Percentiles rank a stretch among this genome's conserved stretches.
Conservation (phyloP, 768 basidiomycete species). For the Imleria badia region DNA sequence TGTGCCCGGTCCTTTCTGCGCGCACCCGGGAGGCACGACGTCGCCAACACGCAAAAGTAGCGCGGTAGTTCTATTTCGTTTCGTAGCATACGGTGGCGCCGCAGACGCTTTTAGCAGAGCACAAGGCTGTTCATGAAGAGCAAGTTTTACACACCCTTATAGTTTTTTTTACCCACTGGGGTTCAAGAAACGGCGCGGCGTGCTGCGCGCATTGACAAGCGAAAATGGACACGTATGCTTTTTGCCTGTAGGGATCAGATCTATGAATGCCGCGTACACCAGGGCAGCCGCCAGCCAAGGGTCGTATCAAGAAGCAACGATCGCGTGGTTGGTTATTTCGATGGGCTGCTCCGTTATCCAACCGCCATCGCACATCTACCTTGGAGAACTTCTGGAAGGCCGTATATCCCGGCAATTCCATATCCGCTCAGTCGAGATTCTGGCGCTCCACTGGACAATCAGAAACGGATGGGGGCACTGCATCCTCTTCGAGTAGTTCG, state of each 20-base stretch:
- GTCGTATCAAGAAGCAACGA: slow-evolving; percentile 8
- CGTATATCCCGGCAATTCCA: slow-evolving; percentile 29
- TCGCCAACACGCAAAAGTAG: slow-evolving; percentile 13
- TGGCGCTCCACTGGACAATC: slow-evolving; percentile 20
- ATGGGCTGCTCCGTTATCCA: slow-evolving; percentile 14
- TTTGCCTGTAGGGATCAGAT: slow-evolving; percentile 15
- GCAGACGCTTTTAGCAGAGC: slow-evolving; percentile 4
- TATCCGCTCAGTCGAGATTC: slow-evolving; percentile 35
- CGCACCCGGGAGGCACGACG: slow-evolving; percentile 5
- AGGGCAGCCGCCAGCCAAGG: slow-evolving; percentile 11
- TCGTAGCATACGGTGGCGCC: slow-evolving; percentile 10
- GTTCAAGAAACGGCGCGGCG: slow-evolving; percentile 12
- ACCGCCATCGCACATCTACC: slow-evolving; percentile 18
- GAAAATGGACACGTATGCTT: slow-evolving; percentile 13
- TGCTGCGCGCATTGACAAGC: slow-evolving; percentile 17
- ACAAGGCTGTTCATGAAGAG: slow-evolving; percentile 6
- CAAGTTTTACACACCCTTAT: slow-evolving; percentile 13
- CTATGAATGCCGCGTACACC: slow-evolving; percentile 24
- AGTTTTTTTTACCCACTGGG: neutral
- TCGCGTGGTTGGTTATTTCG: slow-evolving; percentile 17
- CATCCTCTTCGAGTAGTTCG: slow-evolving; percentile 19
- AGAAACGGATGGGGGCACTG: slow-evolving; percentile 9
- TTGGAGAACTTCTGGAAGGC: slow-evolving; percentile 27
- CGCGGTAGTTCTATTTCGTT: slow-evolving; percentile 3
- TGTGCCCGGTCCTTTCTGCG: slow-evolving; percentile 9